Base-by-base conservation (phyloP, 495 filamentous ascomycete species). In the Polyplosphaeria fusca region DNA sequence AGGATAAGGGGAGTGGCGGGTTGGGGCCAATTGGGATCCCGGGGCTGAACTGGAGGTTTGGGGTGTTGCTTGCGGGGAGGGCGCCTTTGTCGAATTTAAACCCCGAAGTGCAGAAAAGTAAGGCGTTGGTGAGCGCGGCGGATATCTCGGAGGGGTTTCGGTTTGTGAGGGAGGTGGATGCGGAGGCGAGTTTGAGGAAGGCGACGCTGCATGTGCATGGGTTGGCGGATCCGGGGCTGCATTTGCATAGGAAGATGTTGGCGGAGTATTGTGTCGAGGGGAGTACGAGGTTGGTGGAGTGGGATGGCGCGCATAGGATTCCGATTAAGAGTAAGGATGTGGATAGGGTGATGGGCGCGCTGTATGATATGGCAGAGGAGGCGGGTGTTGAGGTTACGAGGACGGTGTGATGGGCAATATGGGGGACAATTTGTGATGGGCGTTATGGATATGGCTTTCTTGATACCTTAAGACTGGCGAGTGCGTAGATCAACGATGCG, bases 191-290 rank as follows among this genome's bases (percentile, higher is more conserved):
- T 16, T 42, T 77, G 50, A 65, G 48, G n/a, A 61, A 81, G n/a
- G 81, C 82, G 26, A 84, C 82, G 13, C 53, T 86, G 23, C 84
- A 87, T 68, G 78, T 87, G 4, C 84, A 86, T 68, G 84, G 84
- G 0, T 52, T 79, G 66, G 67, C 62, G 30, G 84, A 87, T 62
- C 65, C 69, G 40, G 81, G 80, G 0, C 54, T 85, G 25, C 61
- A 75, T 39, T 52, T 78, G 26, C 82, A 86, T 55, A 63, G 73
- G 52, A 68, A 73, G 56, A 63, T 86, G 62, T 51, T 75, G 9
- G 60, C 73, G 5, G 62, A 74, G 47, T 85, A 79, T 64, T 81
- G 76, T 63, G 73, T 79, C 23, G 42, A 64, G 28, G 66, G 65
- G 1, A 76, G 60, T 26, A 58, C 72, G 19, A 71, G 58, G 57